Evolutionary conservation across 2,329 filamentous ascomycete genomes (phyloP), one percentile per base, ranked within the genome.

Genomic region (Colletotrichum neosansevieriae): DNA sequence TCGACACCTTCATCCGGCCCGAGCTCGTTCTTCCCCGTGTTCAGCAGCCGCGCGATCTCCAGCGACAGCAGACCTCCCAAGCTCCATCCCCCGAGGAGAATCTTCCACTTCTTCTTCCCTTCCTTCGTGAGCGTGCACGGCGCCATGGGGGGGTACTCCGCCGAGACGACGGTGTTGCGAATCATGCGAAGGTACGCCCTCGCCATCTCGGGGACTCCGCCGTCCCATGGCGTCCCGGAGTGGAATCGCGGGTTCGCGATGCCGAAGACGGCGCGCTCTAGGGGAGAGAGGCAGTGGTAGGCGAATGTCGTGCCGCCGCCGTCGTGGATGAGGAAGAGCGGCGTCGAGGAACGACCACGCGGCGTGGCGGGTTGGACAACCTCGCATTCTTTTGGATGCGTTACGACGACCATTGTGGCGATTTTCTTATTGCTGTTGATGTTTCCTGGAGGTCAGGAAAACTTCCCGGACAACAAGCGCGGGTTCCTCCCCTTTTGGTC

Each of bases 301-400:
- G 81, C 82, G 73, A 87, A 88, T 2, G 83, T 84, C 2, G 87
- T 89, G 73, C 88, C 88, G 71, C 88, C 86, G 71, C 88, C 88
- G 70, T 90, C 88, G 76, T 90, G 88, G 44, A 89, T 78, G 49
- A 90, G 81, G 65, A 90, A 78, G 53, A 88, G 77, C 2, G 87
- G 86, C n/a, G 79, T 79, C 24, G 74, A 69, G 21, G 58, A 57
- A 36, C 70, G 70, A 12, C 32, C 47, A 7, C 60, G 6, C 32
- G 65, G 61, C 24, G 47, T 13, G 47, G 61, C 65, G 49, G 61
- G 58, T 42, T 71, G 69, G 58, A 71, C 24, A 19, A 71, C 44
- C 21, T 71, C 69, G 56, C 69, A 71, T 17, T 65, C 56, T 19
- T 34, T 36, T 12, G 64, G 63, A n/a, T 44, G 5, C n/a, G 40